Base-by-base conservation (phyloP, 1,139 yeast genomes). In the Dujonia santamariae region DNA sequence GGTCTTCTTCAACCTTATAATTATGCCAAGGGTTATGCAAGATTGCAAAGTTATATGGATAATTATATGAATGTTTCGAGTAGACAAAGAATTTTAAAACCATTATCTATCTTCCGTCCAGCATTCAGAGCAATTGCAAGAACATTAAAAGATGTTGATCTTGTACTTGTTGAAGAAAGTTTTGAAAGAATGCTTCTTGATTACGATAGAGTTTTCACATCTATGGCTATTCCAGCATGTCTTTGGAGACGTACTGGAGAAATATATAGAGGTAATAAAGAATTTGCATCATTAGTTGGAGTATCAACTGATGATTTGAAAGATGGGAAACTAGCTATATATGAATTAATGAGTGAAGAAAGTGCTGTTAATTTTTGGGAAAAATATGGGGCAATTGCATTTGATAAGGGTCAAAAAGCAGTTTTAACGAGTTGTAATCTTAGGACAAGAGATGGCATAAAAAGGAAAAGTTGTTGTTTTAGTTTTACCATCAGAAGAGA, bases 311-410 rank as follows among this genome's bases (percentile, higher is more conserved):
- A 90, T 53, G 96, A 88, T 53, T 65, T 92, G 50, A 80, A 94
- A 45, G 96, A 92, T 55, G 97, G 97, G 14, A 85, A 84, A 50
- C 63, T 88, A 46, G 95, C 97, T 2, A 87, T 92, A 30, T 90
- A 90, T 57, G 97, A 92, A 60, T 65, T 92, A 42, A 85, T 92
- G 96, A 83, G 92, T 39, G 97, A 90, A 55, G 97, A 90, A 50
- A 85, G 96, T 53, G 95, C 97, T 6, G 97, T 92, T n/a, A 88
- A 87, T 49, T 90, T 88, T 54, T 92, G 97, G 97, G 97, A 92
- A 54, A 90, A 90, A 56, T 92, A 90, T 50, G 97, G 97, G 7
- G 90, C 95, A 8, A 86, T 90, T 53, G 97, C 97, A 2, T 90
- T 92, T 59, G 97, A 90, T 50, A 85, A 90, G 46, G 95, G 95